A percentile compares a stretch with the other conserved stretches of the same genome.
These are phyloP conservation scores for Catharanthus roseus DNA, from an alignment of 257 asterid species.

Conservation along the genomic window DNA sequence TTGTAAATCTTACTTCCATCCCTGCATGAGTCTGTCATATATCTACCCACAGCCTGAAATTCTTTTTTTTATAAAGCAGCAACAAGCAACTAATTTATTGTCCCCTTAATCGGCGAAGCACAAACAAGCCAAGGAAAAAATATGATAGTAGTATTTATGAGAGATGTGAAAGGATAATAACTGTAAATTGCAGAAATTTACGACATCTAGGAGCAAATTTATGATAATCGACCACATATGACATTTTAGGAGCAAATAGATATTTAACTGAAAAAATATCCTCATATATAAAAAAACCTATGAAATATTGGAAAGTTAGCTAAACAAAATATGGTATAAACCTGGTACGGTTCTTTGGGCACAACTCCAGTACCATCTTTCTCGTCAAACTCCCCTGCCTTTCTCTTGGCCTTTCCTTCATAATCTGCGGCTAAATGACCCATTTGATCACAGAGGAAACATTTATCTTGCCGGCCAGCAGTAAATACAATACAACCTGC, in stretches of 20 bases:
- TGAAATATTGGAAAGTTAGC: not conserved
- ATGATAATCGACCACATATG: too few relatives aligned
- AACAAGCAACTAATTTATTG: slow-evolving; percentile 86
- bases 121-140: slow-evolving; percentile 13
- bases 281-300: not conserved
- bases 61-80: slow-evolving; percentile 94
- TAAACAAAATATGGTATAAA: slow-evolving; percentile 16
- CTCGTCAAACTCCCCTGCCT: slow-evolving; percentile 95
- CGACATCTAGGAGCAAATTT: not conserved
- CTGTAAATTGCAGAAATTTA: too few relatives aligned
- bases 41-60: slow-evolving; percentile 68
- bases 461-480: slow-evolving; percentile 95
- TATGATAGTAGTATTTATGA: not conserved
- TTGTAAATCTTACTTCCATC: too few relatives aligned
- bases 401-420: slow-evolving; percentile 89
- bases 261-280: not conserved
- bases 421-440: slow-evolving; percentile 94
- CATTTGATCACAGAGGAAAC: slow-evolving; percentile 93
- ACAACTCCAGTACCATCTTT: slow-evolving; percentile 67
- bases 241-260: not conserved
- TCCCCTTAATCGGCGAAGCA: slow-evolving; percentile 54
- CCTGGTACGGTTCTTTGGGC: slow-evolving; percentile 93
- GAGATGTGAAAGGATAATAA: not conserved
- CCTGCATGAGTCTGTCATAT: slow-evolving; percentile 82
- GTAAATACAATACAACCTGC: slow-evolving; percentile 86